Evolutionary conservation across 495 filamentous ascomycete genomes (phyloP), one percentile per base, ranked within the genome.

Genomic region (Parathielavia hyrcaniae): DNA sequence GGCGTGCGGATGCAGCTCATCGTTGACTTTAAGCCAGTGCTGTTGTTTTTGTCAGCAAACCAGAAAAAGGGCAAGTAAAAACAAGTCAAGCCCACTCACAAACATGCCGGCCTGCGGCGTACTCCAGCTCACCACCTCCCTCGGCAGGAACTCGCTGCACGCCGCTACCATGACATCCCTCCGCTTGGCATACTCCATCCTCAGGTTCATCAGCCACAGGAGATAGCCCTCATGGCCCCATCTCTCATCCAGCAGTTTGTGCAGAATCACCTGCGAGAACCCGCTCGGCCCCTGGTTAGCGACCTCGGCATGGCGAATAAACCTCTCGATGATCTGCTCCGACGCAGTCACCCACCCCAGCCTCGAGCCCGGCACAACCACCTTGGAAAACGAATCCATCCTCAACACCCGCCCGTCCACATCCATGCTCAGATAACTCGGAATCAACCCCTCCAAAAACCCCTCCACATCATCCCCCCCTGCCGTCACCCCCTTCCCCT

Each of bases 21-120:
- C 86, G 66, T 93, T 81, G 17, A 98, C 75, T 54, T 85, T 77
- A 38, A 98, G 76, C 93, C 93, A 97, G 66, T 89, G 86, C 85
- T 88, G 55, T 59, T 6, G 30, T 9, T 5, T 4, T 47, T 39
- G 41, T 65, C 11, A 57, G 55, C 39, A 47, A 34, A 2, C 5
- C 26, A 14, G 35, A 58, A 40, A 50, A 20, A 39, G 26, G 23
- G 23, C 7, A 49, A 11, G 10, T n/a, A 47, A 11, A 13, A 53
- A 45, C 26, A 30, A 30, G 26, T n/a, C 26, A 30, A 6, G 6
- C 6, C 26, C 26, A 86, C 86, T 78, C 73, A 90, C 87, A 79
- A 98, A 98, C 93, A 98, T 98, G 67, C 93, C 93, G n/a, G 93
- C 91, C 38, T 79, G 78, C 3, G 93, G 91, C 8, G 87, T 75